Evolutionary conservation across 176 grass and related monocot genomes (phyloP), one percentile per base, ranked within the genome.

Genomic region (Cenchrus purpureus): DNA sequence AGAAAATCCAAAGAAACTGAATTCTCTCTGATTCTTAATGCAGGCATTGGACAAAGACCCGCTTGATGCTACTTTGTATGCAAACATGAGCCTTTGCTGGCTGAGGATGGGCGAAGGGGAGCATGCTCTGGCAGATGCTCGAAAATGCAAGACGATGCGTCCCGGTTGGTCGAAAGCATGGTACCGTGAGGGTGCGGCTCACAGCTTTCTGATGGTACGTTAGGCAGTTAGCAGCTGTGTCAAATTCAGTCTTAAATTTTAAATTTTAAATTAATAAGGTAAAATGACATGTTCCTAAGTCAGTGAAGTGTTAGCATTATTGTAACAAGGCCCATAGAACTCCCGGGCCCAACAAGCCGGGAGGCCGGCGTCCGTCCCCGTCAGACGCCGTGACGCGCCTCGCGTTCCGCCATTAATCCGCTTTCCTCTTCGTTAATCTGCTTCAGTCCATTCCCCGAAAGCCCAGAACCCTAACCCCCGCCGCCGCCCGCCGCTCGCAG

Each of bases 31-130:
- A 45, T 25, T 28, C 6, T 62, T 29, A 29, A 49, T 51, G 43
- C 60, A 79, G 59, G 77, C 59, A 50, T 12, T 50, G 4, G 4
- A 31, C 2, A 49, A 32, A 10, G 28, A 51, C 14, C 77, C 77
- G 6, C 25, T 0, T 12, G 77, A 65, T 34, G 77, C 44, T 8
- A 79, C 77, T 15, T 34, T 79, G 25, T 34, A 65, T 17, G 60
- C 77, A 22, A 79, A 79, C 60, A 9, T 8, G 77, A 79, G 77
- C n/a, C 46, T 73, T 31, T 73, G 48, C 48, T 52, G n/a, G 46
- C 3, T 73, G 70, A n/a, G 48, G 12, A 12, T 51, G 70, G 0
- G 70, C 25, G 46, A 73, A 52, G 70, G 46, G 22, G 70, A 73
- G 22, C 45, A 0, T 2, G 49, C 77, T 50, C 44, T 79, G 44